These are phyloP conservation scores for Exobasidium rhododendri DNA, from an alignment of 1,284 basidiomycete species.

Conservation along the genomic window DNA sequence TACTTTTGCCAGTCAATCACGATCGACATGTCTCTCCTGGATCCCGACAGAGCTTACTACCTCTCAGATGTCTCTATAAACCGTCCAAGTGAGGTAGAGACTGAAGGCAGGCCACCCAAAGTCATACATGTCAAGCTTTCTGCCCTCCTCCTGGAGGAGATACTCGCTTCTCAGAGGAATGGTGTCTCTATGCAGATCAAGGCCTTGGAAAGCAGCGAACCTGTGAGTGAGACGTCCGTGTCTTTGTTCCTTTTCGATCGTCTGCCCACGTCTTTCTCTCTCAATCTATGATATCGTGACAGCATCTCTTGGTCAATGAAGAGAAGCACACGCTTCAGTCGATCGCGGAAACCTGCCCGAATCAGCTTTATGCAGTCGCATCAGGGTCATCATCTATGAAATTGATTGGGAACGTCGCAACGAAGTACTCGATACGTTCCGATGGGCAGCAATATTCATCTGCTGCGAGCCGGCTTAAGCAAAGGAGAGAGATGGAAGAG, in stretches of 20 bases:
- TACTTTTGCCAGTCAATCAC: too few relatives aligned
- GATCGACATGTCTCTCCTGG: constrained; percentile 5
- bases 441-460: neutral
- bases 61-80: too few relatives aligned
- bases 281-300: too few relatives aligned
- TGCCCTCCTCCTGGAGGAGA: neutral
- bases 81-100: too few relatives aligned
- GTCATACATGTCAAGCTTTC: constrained; percentile 3
- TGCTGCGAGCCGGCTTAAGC: neutral
- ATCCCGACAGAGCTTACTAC: neutral
- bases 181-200: neutral
- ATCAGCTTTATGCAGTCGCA: neutral
- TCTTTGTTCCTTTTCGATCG: neutral
- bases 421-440: constrained; percentile 1
- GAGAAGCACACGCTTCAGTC: constrained; percentile 3
- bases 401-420: neutral
- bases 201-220: neutral
- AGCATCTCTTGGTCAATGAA: constrained; percentile 2
- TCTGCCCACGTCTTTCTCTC: too few relatives aligned
- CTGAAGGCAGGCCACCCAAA: neutral
- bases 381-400: neutral
- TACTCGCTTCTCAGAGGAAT: neutral
- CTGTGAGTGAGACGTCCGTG: neutral
- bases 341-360: neutral
- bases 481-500: constrained; percentile 6